Evolutionary conservation across 2,329 filamentous ascomycete species (phyloP), one percentile per base, ranked within the genome.

Genomic region (Pestalotiopsis fici): DNA sequence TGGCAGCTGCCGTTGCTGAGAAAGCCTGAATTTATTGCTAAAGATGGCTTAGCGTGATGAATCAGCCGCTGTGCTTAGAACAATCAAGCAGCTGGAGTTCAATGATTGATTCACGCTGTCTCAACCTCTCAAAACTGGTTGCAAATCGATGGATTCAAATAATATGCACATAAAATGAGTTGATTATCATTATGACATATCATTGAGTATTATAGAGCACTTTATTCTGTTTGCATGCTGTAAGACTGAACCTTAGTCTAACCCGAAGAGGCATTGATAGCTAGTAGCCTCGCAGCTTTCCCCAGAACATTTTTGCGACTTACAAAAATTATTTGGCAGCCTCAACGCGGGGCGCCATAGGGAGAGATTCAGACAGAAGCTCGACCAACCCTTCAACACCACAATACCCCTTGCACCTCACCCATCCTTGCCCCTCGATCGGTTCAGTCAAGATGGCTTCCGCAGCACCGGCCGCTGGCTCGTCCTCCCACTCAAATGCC

Each of bases 401-500:
- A 43, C 28, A 57, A 23, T 59, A 50, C 39, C 59, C 25, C 39
- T 64, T 37, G 43, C 35, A 63, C 25, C 59, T 15, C 60, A 60
- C 62, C 31, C 65, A 57, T 57, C 39, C 23, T 18, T 62, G 21
- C 56, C 21, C 27, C 47, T n/a, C 54, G 15, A 31, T 37, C 54
- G 6, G 31, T 64, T 12, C 23, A 54, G 13, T 65, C 56, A 71
- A 79, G 66, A 85, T 83, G 81, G 80, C 82, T 73, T 80, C 81
- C 72, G 79, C 84, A 80, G 81, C 84, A 72, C 74, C 79, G 67
- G 76, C 80, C 69, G 74, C 70, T 69, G 75, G 77, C 68, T 64
- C 68, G 56, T 80, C 80, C 71, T 77, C 73, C 75, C 80, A 79
- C 71, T 78, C 81, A 71, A 87, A 88, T 82, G 82, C 84, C 74